Base-by-base conservation (phyloP, 805 yeast genomes). In the Nakazawaea sp. region DNA sequence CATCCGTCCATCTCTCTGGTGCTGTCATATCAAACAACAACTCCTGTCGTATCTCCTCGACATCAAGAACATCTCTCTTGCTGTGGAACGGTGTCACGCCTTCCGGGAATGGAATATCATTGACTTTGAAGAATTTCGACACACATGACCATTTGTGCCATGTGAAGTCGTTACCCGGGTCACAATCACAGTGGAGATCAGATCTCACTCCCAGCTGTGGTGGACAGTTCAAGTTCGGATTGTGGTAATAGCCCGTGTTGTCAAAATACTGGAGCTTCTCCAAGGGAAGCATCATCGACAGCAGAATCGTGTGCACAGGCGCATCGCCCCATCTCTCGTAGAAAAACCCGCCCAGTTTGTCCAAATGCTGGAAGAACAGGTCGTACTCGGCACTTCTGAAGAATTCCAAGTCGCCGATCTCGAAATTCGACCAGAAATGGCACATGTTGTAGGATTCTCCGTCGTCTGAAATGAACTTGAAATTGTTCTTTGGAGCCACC, bases 321-420 rank as follows among this genome's bases (percentile, higher is more conserved):
- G 87, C 87, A 56, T 80, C 87, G 18, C 87, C 87, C 87, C 87
- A 80, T 55, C 87, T 64, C 55, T 80, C 85, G 56, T 80, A 80
- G 57, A 77, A 80, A 57, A 80, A 79, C 31, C 82, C 81, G 18
- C 84, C 84, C 2, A 74, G 65, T 35, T 61, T 48, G 55, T 80
- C 87, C 42, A 80, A 62, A 42, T 60, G 50, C 25, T 76, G 66
- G 49, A 80, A 80, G 55, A 67, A 80, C 41, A 61, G 59, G 20
- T 52, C 47, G 55, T 80, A 80, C 15, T 70, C 72, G 33, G 69
- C 64, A n/a, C 66, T 46, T 46, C 82, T 55, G 71, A 75, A 79
- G 48, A 80, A 70, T 35, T 70, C 67, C 48, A 80, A 58, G 43
- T 65, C 62, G 17, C 76, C 86, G 33, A 80, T 67, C 52, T 80